Evolutionary conservation across 345 rosid species (phyloP).

Genomic region (Populus davidiana): DNA sequence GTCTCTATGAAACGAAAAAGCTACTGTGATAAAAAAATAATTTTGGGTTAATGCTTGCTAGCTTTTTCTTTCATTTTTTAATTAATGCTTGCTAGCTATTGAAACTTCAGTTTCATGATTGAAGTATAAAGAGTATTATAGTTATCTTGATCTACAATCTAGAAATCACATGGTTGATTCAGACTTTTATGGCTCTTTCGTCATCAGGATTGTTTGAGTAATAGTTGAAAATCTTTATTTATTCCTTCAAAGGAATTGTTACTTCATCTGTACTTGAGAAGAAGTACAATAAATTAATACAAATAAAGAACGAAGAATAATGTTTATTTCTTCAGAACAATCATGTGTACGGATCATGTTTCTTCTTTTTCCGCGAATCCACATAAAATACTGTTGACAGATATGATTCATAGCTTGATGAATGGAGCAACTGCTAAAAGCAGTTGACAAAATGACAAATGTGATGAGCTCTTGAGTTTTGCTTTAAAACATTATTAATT

Average conservation of each 20-base stretch:
- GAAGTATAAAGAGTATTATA: not conserved
- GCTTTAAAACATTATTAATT: not conserved
- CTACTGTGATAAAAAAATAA: too few species aligned
- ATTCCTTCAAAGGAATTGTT: not conserved
- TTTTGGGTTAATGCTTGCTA: not conserved
- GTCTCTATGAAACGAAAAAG: accelerated
- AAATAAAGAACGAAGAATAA: not conserved
- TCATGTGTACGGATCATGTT: not conserved
- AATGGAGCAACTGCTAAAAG: not conserved
- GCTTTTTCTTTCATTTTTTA: not conserved
- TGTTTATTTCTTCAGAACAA: not conserved
- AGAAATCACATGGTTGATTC: not conserved
- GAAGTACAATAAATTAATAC: not conserved
- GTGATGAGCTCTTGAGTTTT: too few species aligned
- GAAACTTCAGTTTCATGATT: not conserved
- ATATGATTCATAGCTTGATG: not conserved
- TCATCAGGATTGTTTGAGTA: not conserved
- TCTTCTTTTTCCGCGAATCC: not conserved
- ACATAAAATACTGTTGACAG: not conserved
- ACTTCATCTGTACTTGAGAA: not conserved
- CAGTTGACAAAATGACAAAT: not conserved
- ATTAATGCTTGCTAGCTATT: not conserved
- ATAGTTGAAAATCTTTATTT: not conserved
- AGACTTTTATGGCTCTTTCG: not conserved
- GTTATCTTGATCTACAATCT: not conserved